Conservation (phyloP, 768 basidiomycete genomes). For the Fistulinella prunicolor region DNA sequence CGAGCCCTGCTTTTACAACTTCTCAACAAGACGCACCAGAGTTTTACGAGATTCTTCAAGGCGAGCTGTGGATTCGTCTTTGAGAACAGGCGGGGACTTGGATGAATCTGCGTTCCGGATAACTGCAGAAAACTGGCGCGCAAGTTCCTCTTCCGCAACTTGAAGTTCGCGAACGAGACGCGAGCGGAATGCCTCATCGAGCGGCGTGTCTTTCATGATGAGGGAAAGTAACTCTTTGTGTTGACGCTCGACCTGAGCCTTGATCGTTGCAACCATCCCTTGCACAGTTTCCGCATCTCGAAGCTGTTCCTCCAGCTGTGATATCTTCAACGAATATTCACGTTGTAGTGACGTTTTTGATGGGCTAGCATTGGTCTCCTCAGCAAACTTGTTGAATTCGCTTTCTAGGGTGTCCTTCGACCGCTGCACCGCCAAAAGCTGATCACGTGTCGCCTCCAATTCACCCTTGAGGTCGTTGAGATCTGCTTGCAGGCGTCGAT, state of each 20-base stretch:
- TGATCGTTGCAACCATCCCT: slow-evolving; percentile 51
- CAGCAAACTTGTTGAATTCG: slow-evolving; percentile 64
- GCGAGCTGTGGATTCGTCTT: slow-evolving; percentile 32
- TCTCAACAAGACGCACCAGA: slow-evolving; percentile 41
- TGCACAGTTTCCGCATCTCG: slow-evolving; percentile 54
- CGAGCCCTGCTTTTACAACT: not conserved
- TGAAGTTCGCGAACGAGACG: slow-evolving; percentile 63
- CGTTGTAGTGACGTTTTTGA: slow-evolving; percentile 60
- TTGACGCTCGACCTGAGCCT: slow-evolving; percentile 60
- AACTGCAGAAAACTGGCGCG: slow-evolving; percentile 21
- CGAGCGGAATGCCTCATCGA: slow-evolving; percentile 60
- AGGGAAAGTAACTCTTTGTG: slow-evolving; percentile 72
- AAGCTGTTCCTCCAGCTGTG: slow-evolving; percentile 59
- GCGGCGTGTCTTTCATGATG: slow-evolving; percentile 52
- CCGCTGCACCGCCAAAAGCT: slow-evolving; percentile 49
- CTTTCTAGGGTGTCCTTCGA: slow-evolving; percentile 65
- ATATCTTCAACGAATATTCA: slow-evolving; percentile 60
- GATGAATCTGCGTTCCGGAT: slow-evolving; percentile 34
- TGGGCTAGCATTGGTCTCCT: slow-evolving; percentile 51
- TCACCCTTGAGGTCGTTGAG: slow-evolving; percentile 56
- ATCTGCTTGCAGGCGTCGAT: slow-evolving; percentile 59
- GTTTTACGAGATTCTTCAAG: slow-evolving; percentile 71
- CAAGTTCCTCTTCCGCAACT: slow-evolving; percentile 46
- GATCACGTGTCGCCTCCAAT: slow-evolving; percentile 51
- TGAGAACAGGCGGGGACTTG: slow-evolving; percentile 52